A percentile compares a stretch with the other conserved stretches of the same genome.
Evolutionary conservation across 495 filamentous ascomycete species (phyloP).

Genomic region (Bombardia bombarda): DNA sequence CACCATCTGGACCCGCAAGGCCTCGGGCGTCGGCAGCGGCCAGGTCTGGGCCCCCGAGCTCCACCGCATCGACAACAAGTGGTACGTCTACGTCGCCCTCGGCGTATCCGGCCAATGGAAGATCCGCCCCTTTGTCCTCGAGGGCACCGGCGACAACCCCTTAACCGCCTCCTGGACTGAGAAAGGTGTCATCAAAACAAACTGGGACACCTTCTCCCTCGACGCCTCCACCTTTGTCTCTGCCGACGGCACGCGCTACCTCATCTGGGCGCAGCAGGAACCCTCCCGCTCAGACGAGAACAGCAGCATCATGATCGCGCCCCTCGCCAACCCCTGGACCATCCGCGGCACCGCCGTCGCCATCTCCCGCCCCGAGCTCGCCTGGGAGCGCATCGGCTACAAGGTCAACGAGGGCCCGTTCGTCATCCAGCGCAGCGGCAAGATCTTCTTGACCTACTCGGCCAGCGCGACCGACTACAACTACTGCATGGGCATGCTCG

Average conservation of each 20-base stretch:
- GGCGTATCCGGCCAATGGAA: slow-evolving; percentile 19
- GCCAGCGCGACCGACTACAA: slow-evolving; percentile 35
- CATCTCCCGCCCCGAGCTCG: slow-evolving; percentile 35
- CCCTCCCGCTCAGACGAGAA: slow-evolving; percentile 15
- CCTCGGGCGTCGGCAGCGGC: slow-evolving; percentile 34
- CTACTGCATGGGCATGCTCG: slow-evolving; percentile 44
- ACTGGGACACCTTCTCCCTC: slow-evolving; percentile 23
- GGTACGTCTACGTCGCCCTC: slow-evolving; percentile 39
- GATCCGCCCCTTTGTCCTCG: slow-evolving; percentile 23
- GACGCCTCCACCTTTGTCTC: slow-evolving; percentile 16
- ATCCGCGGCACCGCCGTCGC: slow-evolving; percentile 15
- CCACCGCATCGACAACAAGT: slow-evolving; percentile 38
- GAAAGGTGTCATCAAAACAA: slow-evolving; percentile 18
- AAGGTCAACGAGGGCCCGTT: slow-evolving; percentile 51
- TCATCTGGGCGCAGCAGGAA: slow-evolving; percentile 23
- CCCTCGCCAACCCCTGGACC: slow-evolving; percentile 19
- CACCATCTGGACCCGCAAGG: slow-evolving; percentile 28
- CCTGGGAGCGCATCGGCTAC: slow-evolving; percentile 43
- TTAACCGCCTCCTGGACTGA: slow-evolving; percentile 16
- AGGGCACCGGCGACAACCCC: slow-evolving; percentile 16
- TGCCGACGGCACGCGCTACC: slow-evolving; percentile 19
- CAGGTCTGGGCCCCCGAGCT: slow-evolving; percentile 53
- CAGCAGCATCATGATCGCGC: slow-evolving; percentile 13
- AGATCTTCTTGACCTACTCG: slow-evolving; percentile 41
- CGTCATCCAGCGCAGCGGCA: slow-evolving; percentile 27